Evolutionary conservation across 306 rosid genomes (phyloP).

Genomic region (Erythrophleum fordii): DNA sequence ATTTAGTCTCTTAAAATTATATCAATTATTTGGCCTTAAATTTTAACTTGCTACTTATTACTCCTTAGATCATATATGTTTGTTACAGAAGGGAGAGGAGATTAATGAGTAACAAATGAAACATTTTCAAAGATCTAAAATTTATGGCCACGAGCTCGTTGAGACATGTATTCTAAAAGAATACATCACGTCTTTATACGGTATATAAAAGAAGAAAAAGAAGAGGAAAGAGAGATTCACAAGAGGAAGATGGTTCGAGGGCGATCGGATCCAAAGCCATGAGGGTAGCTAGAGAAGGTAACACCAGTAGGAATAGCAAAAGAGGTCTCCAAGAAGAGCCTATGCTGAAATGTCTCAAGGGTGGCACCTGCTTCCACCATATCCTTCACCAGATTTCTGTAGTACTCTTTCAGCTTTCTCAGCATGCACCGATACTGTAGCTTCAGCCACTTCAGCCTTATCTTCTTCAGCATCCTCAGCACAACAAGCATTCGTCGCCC

Average conservation of each 20-base stretch:
- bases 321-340: conserved; percentile 51
- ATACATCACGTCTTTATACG: background rate
- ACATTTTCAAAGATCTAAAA: background rate
- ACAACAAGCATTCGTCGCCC: conserved; percentile 3
- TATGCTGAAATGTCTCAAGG: conserved; percentile 50
- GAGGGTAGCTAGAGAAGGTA: conserved; percentile 46
- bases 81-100: background rate
- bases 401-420: conserved; percentile 46
- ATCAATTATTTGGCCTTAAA: background rate
- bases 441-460: conserved; percentile 52
- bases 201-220: background rate
- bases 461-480: conserved; percentile 35
- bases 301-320: conserved; percentile 50
- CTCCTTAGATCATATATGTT: background rate
- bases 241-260: conserved; percentile 39
- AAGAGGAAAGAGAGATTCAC: background rate
- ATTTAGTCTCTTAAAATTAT: background rate
- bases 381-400: conserved; percentile 44
- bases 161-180: background rate
- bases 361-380: conserved; percentile 45
- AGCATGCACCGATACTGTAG: conserved; percentile 42
- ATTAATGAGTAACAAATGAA: background rate
- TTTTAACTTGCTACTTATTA: background rate
- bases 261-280: conserved; percentile 41
- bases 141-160: background rate